phyloP scores from a whole-genome alignment of 768 basidiomycete species.

The Dioszegia crocea region DNA sequence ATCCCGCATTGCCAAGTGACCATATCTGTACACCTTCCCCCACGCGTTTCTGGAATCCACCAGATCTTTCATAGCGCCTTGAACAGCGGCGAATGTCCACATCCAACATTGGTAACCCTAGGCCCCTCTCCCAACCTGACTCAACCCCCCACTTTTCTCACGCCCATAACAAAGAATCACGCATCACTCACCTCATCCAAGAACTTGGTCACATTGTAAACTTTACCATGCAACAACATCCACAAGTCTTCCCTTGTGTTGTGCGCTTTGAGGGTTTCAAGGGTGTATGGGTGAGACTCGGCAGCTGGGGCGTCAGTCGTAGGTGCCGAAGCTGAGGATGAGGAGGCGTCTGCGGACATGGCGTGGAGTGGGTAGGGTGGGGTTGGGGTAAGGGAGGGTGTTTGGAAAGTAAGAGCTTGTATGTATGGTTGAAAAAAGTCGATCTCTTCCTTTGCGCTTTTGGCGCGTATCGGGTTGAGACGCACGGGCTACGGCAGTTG shows the following conservation, averaged over 20 bases:
- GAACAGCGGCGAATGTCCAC: too few species aligned
- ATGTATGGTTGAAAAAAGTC: too few species aligned
- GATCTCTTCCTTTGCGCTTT: too few species aligned
- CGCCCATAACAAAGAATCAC: background rate
- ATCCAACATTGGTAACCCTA: too few species aligned
- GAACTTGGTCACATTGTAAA: constrained; percentile 91
- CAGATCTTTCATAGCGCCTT: too few species aligned
- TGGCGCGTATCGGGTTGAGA: too few species aligned
- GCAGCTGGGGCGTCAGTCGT: background rate
- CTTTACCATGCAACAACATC: constrained; percentile 79
- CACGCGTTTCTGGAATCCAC: too few species aligned
- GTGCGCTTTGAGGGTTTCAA: constrained; percentile 73
- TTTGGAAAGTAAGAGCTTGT: too few species aligned
- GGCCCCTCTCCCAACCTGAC: background rate
- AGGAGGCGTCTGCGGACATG: constrained; percentile 19
- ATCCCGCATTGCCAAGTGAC: too few species aligned
- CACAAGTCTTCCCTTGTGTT: constrained; percentile 70
- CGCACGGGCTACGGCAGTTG: too few species aligned
- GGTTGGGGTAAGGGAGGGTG: too few species aligned
- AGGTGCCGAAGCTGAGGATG: constrained; percentile 8
- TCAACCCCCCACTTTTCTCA: background rate
- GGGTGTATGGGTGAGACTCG: constrained; percentile 43
- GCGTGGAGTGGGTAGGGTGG: background rate
- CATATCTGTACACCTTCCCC: too few species aligned
- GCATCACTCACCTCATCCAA: constrained; percentile 71